Evolutionary conservation across 2,329 filamentous ascomycete genomes (phyloP), one percentile per base, ranked within the genome.

Genomic region (Mycosphaerella sp.): DNA sequence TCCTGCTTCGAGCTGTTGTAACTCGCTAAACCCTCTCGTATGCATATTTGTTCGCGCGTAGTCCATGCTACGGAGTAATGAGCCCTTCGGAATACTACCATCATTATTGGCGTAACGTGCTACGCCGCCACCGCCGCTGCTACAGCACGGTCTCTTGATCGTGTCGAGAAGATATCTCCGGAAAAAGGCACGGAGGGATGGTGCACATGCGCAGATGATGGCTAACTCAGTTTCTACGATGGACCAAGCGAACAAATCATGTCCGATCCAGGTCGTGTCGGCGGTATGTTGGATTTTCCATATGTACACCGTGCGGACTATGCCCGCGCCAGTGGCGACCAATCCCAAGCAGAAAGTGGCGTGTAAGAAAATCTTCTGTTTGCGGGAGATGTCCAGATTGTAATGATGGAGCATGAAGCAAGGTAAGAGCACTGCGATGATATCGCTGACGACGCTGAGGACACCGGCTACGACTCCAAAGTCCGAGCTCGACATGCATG

Each of bases 151-250:
- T 8, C 60, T 40, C 9, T 47, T 46, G 13, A 62, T 16, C 4
- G 52, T 49, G 18, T 59, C 58, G 40, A 55, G 53, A 9, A 66
- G 53, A 35, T 66, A 66, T 13, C 53, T 50, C 13, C 62, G 55
- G 50, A 65, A 60, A 52, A 67, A 61, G 4, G 59, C 63, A 9
- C 64, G 61, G 4, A 64, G 44, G 1, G 58, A 59, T 1, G 64
- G 64, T 7, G 62, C 59, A 42, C 62, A 64, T 2, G 64, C 61
- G 45, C 63, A 66, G 48, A 67, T 64, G 34, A 67, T 61, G 21
- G 59, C 63, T 1, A 66, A 54, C 17, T 66, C 63, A 14, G 55
- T 56, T 49, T 67, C 64, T 27, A 65, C 49, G 10, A 62, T 32
- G 4, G 58, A 59, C 61, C 61, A 66, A 36, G 58, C 54, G 55